phyloP scores from a whole-genome alignment of 2,329 filamentous ascomycete species.

The Lachnellula occidentalis region DNA sequence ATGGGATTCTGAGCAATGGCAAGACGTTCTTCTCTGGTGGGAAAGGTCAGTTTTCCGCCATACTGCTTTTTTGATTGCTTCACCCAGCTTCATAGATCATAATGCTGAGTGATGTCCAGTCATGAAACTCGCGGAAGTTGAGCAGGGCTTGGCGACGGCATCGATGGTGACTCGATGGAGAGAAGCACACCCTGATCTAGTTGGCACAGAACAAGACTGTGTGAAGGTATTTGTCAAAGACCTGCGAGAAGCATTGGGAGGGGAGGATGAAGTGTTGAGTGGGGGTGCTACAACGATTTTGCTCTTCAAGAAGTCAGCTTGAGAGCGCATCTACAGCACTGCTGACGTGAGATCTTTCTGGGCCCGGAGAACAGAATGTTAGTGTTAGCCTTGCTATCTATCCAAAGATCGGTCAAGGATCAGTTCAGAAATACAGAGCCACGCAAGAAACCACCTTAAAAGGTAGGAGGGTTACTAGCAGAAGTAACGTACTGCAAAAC shows the following conservation, averaged over 20 bases:
- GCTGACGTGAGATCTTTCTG: neutral
- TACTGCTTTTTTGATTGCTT: neutral
- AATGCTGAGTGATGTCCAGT: neutral
- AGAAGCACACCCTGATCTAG: conserved; percentile 33
- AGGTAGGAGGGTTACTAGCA: too few relatives aligned
- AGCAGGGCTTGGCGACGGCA: conserved; percentile 29
- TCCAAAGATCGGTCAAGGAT: neutral
- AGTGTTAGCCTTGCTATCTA: neutral
- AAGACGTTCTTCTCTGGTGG: conserved; percentile 27
- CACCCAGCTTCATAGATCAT: neutral
- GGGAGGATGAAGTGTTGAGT: conserved; percentile 8
- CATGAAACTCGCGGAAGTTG: conserved; percentile 1
- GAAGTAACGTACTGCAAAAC: too few relatives aligned
- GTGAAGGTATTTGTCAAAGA: conserved; percentile 21
- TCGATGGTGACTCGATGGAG: conserved; percentile 37
- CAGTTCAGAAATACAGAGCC: too few relatives aligned
- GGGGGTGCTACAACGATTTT: conserved; percentile 14
- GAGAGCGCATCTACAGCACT: neutral
- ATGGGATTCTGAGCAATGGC: conserved; percentile 26
- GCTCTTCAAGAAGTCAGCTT: conserved; percentile 18
- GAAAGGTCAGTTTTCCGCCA: neutral
- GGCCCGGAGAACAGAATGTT: neutral
- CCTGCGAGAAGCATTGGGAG: conserved; percentile 13
- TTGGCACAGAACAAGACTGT: conserved; percentile 34
- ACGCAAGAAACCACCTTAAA: too few relatives aligned